Evolutionary conservation across 371 early-diverging fungal genomes (phyloP).

Genomic region (Mortierella sp.): DNA sequence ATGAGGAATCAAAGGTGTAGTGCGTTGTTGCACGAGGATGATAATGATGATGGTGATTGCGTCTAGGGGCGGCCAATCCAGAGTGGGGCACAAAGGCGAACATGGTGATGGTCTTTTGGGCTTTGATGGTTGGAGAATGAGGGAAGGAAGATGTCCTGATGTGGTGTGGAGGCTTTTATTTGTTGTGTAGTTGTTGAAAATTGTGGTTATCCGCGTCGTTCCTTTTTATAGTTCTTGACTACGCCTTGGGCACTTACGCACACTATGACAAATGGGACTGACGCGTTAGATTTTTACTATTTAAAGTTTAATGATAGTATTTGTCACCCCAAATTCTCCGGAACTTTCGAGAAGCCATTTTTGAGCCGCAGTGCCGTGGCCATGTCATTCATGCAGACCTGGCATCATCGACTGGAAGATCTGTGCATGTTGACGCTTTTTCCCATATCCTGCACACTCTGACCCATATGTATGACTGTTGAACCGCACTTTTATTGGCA

Average conservation of each 20-base stretch:
- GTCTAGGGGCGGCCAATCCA: not conserved
- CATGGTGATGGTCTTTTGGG: too few relatives aligned
- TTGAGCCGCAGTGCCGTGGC: not conserved
- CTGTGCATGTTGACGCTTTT: not conserved
- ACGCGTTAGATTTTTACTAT: not conserved
- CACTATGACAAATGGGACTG: not conserved
- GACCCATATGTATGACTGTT: too few relatives aligned
- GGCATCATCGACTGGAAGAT: not conserved
- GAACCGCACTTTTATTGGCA: too few relatives aligned
- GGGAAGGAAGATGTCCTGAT: too few relatives aligned
- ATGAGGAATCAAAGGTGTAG: not conserved
- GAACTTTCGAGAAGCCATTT: conserved; percentile 15
- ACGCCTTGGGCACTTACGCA: too few relatives aligned
- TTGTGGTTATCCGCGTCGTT: too few relatives aligned
- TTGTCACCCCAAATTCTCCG: not conserved
- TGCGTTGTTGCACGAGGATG: not conserved
- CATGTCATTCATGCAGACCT: not conserved
- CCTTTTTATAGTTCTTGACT: too few relatives aligned
- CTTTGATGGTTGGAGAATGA: too few relatives aligned
- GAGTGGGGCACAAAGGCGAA: not conserved
- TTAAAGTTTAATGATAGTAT: not conserved
- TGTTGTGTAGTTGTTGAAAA: too few relatives aligned
- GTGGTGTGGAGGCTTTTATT: too few relatives aligned
- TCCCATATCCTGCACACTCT: too few relatives aligned
- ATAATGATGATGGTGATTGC: not conserved